Conservation (phyloP, 2,329 filamentous ascomycete genomes). For the Trichoderma aggressivum region DNA sequence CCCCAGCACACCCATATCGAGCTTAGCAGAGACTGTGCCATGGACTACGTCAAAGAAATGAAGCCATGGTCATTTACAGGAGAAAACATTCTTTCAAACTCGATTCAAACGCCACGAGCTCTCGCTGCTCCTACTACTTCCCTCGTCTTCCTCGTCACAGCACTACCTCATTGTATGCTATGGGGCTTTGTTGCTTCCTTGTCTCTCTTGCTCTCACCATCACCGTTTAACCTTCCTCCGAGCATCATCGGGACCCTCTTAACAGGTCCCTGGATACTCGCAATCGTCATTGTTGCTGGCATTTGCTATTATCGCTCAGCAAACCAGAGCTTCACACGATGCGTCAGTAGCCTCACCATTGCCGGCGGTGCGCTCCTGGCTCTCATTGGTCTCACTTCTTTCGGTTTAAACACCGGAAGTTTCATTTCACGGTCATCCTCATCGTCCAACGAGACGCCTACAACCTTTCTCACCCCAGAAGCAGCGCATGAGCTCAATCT, state of each 20-base stretch:
- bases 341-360: constrained; percentile 34
- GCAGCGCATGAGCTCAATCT: constrained; percentile 33
- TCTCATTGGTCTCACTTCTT: constrained; percentile 42
- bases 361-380: constrained; percentile 38
- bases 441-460: background rate
- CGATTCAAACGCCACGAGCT: constrained; percentile 47
- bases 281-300: constrained; percentile 31
- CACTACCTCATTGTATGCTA: constrained; percentile 45
- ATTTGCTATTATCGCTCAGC: constrained; percentile 34
- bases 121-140: constrained; percentile 48
- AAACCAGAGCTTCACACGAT: constrained; percentile 32
- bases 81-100: constrained; percentile 27
- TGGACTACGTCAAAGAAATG: constrained; percentile 40
- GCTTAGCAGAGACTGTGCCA: constrained; percentile 33
- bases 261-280: constrained; percentile 42
- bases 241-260: constrained; percentile 44
- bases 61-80: constrained; percentile 38
- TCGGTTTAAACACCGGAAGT: constrained; percentile 38
- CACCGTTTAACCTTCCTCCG: constrained; percentile 42
- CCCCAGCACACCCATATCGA: constrained; percentile 26
- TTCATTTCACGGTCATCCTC: constrained; percentile 20
- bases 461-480: constrained; percentile 28
- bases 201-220: constrained; percentile 44
- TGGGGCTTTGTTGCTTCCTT: constrained; percentile 47
- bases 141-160: constrained; percentile 43